A percentile compares a stretch with the other conserved stretches of the same genome.
Evolutionary conservation across 164 flowering plant species (phyloP).

Genomic region (Buxus sempervirens): DNA sequence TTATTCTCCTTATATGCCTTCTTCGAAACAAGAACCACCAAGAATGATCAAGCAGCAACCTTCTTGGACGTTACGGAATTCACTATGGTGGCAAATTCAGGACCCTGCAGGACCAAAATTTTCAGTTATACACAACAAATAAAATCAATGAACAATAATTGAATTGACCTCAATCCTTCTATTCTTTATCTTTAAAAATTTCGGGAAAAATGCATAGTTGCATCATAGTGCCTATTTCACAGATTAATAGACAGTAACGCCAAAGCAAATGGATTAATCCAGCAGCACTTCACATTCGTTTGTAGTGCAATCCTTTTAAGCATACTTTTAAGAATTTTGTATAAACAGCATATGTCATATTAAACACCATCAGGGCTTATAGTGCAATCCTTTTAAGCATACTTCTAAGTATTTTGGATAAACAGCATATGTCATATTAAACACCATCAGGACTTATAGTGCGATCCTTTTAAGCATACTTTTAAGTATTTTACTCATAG

Average conservation of each 20-base stretch:
- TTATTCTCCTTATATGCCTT: conserved; percentile 14
- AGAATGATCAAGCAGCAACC: conserved; percentile 61
- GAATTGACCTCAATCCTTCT: not conserved
- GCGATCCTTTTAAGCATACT: too few species aligned
- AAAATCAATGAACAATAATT: not conserved
- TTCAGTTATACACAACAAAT: not conserved
- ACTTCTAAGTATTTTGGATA: too few species aligned
- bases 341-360: too few species aligned
- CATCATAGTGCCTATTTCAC: not conserved
- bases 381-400: too few species aligned
- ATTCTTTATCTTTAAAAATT: too few species aligned
- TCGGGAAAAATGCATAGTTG: not conserved
- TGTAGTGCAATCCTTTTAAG: too few species aligned
- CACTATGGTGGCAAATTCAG: conserved; percentile 84
- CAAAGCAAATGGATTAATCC: not conserved
- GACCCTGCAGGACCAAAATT: conserved; percentile 54
- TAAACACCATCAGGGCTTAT: too few species aligned
- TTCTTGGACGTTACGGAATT: conserved; percentile 93
- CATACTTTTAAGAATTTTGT: too few species aligned
- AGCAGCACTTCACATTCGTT: not conserved
- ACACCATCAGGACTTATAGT: too few species aligned
- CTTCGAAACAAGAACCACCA: not conserved
- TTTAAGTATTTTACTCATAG: too few species aligned
- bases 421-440: too few species aligned
- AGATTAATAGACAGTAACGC: not conserved